A percentile compares a stretch with the other conserved stretches of the same genome.
Evolutionary conservation across 305 asterid species (phyloP).

Genomic region (Vinca major): DNA sequence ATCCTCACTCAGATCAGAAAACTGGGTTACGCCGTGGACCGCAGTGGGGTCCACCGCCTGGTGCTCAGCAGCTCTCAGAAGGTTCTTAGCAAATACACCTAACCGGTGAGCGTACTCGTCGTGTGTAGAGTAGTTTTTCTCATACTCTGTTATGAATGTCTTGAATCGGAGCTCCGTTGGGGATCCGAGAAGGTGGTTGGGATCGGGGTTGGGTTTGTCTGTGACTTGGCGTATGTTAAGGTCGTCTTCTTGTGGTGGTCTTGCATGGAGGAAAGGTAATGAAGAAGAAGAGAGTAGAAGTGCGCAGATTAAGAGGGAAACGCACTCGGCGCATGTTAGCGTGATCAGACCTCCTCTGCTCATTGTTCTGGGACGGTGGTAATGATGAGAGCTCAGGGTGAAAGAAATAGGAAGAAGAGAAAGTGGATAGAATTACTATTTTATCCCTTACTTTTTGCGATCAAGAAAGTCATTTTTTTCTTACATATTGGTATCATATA

Average conservation of each 20-base stretch:
- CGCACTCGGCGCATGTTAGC: slow-evolving; percentile 27
- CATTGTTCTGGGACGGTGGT: slow-evolving; percentile 12
- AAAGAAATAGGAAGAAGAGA: background rate
- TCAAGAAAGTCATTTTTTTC: too few species aligned
- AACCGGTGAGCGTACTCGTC: slow-evolving; percentile 78
- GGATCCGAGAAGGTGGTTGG: slow-evolving; percentile 50
- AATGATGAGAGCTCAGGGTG: background rate
- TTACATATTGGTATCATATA: background rate
- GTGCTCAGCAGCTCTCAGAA: slow-evolving; percentile 67
- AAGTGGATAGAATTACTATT: background rate
- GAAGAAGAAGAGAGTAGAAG: slow-evolving; percentile 3
- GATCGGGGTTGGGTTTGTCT: slow-evolving; percentile 17
- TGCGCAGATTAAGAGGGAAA: slow-evolving; percentile 45
- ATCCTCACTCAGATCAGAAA: slow-evolving; percentile 52
- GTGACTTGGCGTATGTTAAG: slow-evolving; percentile 60
- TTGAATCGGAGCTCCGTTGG: slow-evolving; percentile 52
- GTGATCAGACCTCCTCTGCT: slow-evolving; percentile 22
- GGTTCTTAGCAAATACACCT: slow-evolving; percentile 56
- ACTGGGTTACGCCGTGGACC: slow-evolving; percentile 70
- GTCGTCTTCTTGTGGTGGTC: slow-evolving; percentile 17
- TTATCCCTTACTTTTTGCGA: too few species aligned
- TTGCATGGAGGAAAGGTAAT: slow-evolving; percentile 15
- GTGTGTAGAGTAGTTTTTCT: slow-evolving; percentile 41
- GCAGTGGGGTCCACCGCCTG: slow-evolving; percentile 86
- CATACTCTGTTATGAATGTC: slow-evolving; percentile 44